Evolutionary conservation across 257 asterid genomes (phyloP), one percentile per base, ranked within the genome.

Genomic region (Haberlea rhodopensis): DNA sequence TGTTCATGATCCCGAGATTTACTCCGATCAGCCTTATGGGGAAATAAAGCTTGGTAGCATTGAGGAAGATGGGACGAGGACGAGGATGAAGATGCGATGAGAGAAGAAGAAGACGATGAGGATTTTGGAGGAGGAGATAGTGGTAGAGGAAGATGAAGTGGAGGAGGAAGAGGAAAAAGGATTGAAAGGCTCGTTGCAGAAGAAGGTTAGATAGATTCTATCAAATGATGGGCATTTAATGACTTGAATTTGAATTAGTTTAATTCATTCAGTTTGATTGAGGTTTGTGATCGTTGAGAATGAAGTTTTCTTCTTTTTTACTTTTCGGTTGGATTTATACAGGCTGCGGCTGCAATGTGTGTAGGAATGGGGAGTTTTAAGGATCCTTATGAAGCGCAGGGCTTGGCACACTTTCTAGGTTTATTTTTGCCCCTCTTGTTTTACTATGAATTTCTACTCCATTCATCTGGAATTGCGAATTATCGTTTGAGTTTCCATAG

Each of bases 331-430:
- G 25, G 34, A n/a, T n/a, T 66, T 63, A 71, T 62, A 74, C 79
- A 94, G 99, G 97, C 95, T n/a, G 99, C 99, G 6, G 99, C 97
- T 5, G 99, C 99, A 72, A 70, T 90, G 87, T 90, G 90, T 63
- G 99, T 94, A 8, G 92, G 95, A 68, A 81, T 83, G 84, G 99
- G 99, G 59, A 94, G 99, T 77, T 87, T 94, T 71, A 66, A 82
- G 62, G 99, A 94, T 83, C 99, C 99, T 76, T 70, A 78, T 56
- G 97, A 90, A 66, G 99, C 95, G 13, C 99, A 90, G 84, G 99
- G 99, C 60, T 81, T 94, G 65, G 95, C 97, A 20, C 99, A 94
- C 76, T 94, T 90, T 78, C 83, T 94, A 84, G 99, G 97, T 94
- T 78, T 71, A 43, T 68, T 46, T 70, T 34, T 25, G 1, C 13